Conservation (phyloP, 1,139 yeast species). For the Kluyveromyces sp. region DNA sequence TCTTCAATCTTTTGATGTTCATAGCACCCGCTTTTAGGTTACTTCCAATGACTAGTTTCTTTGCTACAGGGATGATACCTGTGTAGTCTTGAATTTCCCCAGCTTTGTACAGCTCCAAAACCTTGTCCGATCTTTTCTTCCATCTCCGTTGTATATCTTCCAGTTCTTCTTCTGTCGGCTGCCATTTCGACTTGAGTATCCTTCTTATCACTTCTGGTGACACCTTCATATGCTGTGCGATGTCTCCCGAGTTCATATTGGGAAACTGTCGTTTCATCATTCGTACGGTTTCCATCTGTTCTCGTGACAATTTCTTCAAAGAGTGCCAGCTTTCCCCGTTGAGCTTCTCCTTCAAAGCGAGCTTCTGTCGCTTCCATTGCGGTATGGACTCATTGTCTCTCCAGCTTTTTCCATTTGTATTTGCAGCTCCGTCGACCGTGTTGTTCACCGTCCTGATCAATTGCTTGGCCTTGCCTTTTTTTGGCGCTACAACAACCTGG, state of each 20-base stretch:
- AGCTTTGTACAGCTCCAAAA: constrained; percentile 19
- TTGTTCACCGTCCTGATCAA: background rate
- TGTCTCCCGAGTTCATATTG: constrained; percentile 47
- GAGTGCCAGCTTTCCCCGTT: constrained; percentile 63
- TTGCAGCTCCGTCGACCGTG: background rate
- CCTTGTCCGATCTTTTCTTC: constrained; percentile 38
- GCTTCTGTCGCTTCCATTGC: constrained; percentile 64
- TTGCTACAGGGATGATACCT: constrained; percentile 4
- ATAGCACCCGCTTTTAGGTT: background rate
- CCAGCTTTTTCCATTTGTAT: background rate
- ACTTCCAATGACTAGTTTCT: constrained; percentile 10
- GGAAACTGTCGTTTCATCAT: constrained; percentile 53
- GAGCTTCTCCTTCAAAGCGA: constrained; percentile 53
- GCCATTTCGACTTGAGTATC: constrained; percentile 71
- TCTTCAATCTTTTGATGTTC: background rate
- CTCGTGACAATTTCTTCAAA: constrained; percentile 56
- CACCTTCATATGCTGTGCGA: constrained; percentile 59
- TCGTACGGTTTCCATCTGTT: constrained; percentile 61
- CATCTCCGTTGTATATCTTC: constrained; percentile 43
- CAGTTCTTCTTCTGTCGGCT: constrained; percentile 50
- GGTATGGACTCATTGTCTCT: constrained; percentile 32
- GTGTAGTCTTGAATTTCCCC: background rate
- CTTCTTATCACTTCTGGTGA: constrained; percentile 83
- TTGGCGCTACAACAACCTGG: background rate
- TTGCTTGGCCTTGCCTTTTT: constrained; percentile 1